phyloP scores from a whole-genome alignment of 257 asterid genomes.

The Fraxinus americana region DNA sequence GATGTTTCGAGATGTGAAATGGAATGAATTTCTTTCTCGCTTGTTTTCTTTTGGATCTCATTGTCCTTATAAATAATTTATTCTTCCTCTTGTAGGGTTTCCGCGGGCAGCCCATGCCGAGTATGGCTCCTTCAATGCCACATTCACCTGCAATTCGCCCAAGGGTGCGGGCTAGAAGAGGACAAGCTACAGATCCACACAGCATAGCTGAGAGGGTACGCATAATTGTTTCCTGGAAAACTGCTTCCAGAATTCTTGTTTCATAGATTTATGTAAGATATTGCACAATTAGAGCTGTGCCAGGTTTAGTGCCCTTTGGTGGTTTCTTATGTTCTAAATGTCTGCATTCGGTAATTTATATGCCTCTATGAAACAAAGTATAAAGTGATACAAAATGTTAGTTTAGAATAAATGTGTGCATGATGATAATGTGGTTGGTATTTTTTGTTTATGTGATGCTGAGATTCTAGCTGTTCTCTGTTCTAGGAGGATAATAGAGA shows the following conservation, averaged over 20 bases:
- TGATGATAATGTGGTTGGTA: not conserved
- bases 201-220: slow-evolving; percentile 99
- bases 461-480: not conserved
- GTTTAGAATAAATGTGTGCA: no score
- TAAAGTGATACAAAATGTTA: slow-evolving; percentile 15
- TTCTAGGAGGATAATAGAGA: not conserved
- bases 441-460: not conserved
- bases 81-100: slow-evolving; percentile 55
- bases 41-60: slow-evolving; percentile 8
- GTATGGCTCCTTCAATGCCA: slow-evolving; percentile 60
- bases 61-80: slow-evolving; percentile 6
- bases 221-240: slow-evolving; percentile 2
- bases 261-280: not conserved
- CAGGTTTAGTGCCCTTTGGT: not conserved
- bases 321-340: not conserved
- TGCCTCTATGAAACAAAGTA: not conserved
- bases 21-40: not conserved
- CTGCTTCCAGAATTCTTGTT: not conserved
- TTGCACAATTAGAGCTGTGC: not conserved
- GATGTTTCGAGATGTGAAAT: slow-evolving; percentile 17
- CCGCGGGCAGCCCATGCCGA: slow-evolving; percentile 73
- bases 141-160: slow-evolving; percentile 91
- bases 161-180: slow-evolving; percentile 97
- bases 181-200: slow-evolving; percentile 99
- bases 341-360: slow-evolving; percentile 4